These are phyloP conservation scores for Coniochaeta ligniaria DNA, from an alignment of 2,329 filamentous ascomycete genomes.

Conservation along the genomic window DNA sequence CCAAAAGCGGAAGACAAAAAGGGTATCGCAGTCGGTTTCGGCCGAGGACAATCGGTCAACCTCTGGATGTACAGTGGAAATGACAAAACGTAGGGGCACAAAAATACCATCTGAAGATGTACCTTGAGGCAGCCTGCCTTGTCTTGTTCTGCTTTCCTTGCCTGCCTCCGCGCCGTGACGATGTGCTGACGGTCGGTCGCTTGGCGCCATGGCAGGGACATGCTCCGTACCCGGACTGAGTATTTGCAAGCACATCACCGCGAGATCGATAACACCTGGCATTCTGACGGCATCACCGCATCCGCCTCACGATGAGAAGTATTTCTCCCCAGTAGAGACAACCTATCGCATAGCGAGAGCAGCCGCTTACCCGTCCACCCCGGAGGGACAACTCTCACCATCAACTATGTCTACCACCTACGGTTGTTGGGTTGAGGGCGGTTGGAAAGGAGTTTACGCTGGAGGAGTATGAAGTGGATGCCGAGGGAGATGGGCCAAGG, in stretches of 20 bases:
- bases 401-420: no score
- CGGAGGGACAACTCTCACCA: no score
- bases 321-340: no score
- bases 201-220: no score
- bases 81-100: background rate
- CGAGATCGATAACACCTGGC: background rate
- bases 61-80: background rate
- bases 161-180: no score
- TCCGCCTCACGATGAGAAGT: no score
- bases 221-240: no score
- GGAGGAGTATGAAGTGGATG: background rate
- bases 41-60: background rate
- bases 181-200: no score
- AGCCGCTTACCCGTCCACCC: no score
- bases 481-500: background rate
- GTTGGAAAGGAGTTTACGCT: slow-evolving; percentile 9
- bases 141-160: background rate
- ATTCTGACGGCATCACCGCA: background rate
- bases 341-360: no score
- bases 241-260: background rate
- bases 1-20: background rate
- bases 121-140: background rate
- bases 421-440: slow-evolving; percentile 4
- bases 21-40: background rate
- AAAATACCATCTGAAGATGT: background rate